phyloP scores from a whole-genome alignment of 176 grass and related monocot genomes.

The Bothriochloa decipiens region DNA sequence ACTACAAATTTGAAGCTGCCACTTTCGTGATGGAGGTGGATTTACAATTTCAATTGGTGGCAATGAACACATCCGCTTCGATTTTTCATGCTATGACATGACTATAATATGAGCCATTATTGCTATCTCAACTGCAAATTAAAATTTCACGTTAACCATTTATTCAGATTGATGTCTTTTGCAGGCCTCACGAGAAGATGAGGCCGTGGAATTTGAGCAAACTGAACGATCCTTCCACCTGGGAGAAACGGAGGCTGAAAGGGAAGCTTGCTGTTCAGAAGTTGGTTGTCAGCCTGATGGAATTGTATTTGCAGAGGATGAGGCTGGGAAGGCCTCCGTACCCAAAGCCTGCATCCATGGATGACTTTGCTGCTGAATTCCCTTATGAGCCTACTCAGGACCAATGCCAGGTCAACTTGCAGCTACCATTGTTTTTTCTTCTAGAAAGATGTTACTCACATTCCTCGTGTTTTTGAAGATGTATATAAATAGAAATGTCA shows the following conservation, averaged over 20 bases:
- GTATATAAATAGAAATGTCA: background rate
- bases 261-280: constrained; percentile 97
- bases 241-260: constrained; percentile 91
- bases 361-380: constrained; percentile 80
- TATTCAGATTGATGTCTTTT: constrained; percentile 61
- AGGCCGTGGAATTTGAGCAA: constrained; percentile 83
- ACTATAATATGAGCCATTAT: background rate
- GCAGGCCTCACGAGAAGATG: constrained; percentile 88
- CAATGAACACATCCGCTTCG: background rate
- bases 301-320: constrained; percentile 89
- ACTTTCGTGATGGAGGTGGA: background rate
- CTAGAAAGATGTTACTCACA: background rate
- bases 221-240: constrained; percentile 70
- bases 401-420: constrained; percentile 71
- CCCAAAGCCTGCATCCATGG: constrained; percentile 52
- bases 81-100: background rate
- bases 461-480: background rate
- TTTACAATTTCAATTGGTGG: background rate
- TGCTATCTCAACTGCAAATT: constrained; percentile 33
- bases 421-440: background rate
- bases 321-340: constrained; percentile 77
- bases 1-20: background rate
- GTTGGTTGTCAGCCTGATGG: constrained; percentile 96
- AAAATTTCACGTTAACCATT: constrained; percentile 60
- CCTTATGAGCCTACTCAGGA: constrained; percentile 90